Evolutionary conservation across 805 yeast species (phyloP).

Genomic region (Yarrowia sp.): DNA sequence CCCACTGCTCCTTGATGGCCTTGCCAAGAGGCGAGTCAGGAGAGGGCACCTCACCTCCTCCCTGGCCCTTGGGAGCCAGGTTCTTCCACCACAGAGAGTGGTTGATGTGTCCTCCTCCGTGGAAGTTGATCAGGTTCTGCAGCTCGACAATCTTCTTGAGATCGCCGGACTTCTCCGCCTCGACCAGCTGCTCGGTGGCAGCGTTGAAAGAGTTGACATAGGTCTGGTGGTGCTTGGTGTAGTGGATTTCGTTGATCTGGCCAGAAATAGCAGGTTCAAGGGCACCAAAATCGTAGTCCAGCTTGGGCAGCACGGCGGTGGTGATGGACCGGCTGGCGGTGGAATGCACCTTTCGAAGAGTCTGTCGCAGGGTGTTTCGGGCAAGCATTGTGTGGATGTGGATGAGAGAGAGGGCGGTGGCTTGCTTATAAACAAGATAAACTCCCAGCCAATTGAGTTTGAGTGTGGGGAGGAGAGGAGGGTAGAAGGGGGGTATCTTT

Average conservation of each 20-base stretch:
- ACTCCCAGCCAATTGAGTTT: constrained; percentile 17
- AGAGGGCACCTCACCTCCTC: constrained; percentile 68
- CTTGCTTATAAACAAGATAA: constrained; percentile 5
- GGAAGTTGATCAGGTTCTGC: constrained; percentile 78
- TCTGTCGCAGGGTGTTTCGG: constrained; percentile 8
- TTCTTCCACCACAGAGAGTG: constrained; percentile 86
- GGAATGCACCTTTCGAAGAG: constrained; percentile 16
- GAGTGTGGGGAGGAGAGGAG: background rate
- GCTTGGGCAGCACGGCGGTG: constrained; percentile 65
- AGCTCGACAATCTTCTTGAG: constrained; percentile 54
- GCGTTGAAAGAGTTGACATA: constrained; percentile 82
- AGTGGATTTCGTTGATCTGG: constrained; percentile 78
- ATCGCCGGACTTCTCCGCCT: constrained; percentile 59
- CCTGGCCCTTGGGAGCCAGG: constrained; percentile 67
- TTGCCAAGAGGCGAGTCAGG: constrained; percentile 55
- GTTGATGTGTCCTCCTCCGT: constrained; percentile 88
- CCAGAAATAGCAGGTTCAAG: constrained; percentile 85
- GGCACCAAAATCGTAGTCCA: constrained; percentile 80
- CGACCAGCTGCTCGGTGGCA: constrained; percentile 68
- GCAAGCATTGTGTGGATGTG: constrained; percentile 16
- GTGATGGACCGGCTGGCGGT: constrained; percentile 35
- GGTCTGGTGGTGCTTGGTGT: constrained; percentile 89
- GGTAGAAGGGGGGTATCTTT: background rate
- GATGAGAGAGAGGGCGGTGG: background rate
- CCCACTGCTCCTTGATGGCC: constrained; percentile 62